Evolutionary conservation across 805 yeast genomes (phyloP).

Genomic region (Cyberlindnera veronae): DNA sequence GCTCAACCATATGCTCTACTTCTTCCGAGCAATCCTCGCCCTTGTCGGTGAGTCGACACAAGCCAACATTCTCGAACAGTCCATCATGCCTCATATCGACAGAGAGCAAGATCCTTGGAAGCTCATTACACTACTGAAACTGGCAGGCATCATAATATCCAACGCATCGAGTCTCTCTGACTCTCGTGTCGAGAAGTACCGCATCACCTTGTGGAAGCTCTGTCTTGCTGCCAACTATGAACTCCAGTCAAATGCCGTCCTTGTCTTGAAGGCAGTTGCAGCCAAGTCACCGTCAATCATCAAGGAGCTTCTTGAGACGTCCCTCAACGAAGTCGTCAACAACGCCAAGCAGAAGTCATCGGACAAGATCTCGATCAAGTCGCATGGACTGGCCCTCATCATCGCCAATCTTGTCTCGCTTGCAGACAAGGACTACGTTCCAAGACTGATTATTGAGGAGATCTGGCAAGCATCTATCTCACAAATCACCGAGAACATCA

Average conservation of each 20-base stretch:
- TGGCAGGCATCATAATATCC: constrained; percentile 30
- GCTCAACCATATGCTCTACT: constrained; percentile 21
- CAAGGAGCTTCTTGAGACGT: constrained; percentile 33
- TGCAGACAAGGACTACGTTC: constrained; percentile 40
- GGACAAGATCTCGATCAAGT: constrained; percentile 27
- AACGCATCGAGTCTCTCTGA: constrained; percentile 23
- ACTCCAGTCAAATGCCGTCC: constrained; percentile 40
- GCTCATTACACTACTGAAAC: constrained; percentile 18
- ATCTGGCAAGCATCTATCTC: constrained; percentile 40
- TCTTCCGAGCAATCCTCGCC: constrained; percentile 24
- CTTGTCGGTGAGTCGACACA: constrained; percentile 34
- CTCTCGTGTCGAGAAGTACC: constrained; percentile 24
- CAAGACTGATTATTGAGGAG: constrained; percentile 42
- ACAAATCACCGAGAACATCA: constrained; percentile 33
- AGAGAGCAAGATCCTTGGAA: constrained; percentile 11
- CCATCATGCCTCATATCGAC: constrained; percentile 13
- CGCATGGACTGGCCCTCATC: constrained; percentile 39
- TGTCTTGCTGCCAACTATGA: constrained; percentile 37
- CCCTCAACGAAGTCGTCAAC: constrained; percentile 34
- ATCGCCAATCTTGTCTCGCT: constrained; percentile 34
- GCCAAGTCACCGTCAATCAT: constrained; percentile 33
- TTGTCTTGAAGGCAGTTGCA: constrained; percentile 32
- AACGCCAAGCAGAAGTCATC: constrained; percentile 28
- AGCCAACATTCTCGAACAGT: constrained; percentile 28
- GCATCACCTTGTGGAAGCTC: constrained; percentile 33